A percentile compares a stretch with the other conserved stretches of the same genome.
Evolutionary conservation across 2,329 filamentous ascomycete genomes (phyloP).

Genomic region (Ascomycota sp.): DNA sequence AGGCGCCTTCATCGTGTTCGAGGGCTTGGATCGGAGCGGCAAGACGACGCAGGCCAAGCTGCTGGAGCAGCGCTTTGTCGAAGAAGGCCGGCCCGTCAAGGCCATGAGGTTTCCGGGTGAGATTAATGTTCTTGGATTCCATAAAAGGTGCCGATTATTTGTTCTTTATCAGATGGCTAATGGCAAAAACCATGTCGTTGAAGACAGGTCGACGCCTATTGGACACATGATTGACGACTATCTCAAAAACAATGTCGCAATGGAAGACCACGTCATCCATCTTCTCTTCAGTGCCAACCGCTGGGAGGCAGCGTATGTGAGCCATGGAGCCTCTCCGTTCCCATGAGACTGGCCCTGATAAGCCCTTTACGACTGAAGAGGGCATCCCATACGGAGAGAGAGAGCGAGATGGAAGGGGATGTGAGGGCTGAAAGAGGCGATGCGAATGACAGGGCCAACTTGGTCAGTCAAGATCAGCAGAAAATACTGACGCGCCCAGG

Average conservation of each 20-base stretch:
- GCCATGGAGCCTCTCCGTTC: no score
- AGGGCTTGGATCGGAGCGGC: conserved; percentile 75
- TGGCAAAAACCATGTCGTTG: no score
- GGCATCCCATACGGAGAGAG: neutral
- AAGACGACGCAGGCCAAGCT: conserved; percentile 78
- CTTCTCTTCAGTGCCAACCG: conserved; percentile 79
- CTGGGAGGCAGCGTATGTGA: conserved; percentile 49
- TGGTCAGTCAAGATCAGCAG: neutral
- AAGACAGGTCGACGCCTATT: conserved; percentile 67
- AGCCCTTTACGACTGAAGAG: neutral
- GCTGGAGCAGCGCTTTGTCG: conserved; percentile 34
- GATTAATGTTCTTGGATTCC: conserved; percentile 3
- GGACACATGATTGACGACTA: conserved; percentile 76
- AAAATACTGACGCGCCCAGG: neutral
- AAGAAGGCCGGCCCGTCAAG: conserved; percentile 26
- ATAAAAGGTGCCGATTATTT: no score
- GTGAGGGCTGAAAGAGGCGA: neutral
- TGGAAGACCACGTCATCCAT: conserved; percentile 80
- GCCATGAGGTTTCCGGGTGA: conserved; percentile 37
- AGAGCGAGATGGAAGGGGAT: neutral
- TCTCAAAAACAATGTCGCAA: conserved; percentile 47
- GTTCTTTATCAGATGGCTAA: no score
- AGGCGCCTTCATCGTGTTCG: conserved; percentile 64
- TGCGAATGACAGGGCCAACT: neutral
- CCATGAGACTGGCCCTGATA: neutral